Evolutionary conservation across 306 rosid species (phyloP), one percentile per base, ranked within the genome.

Genomic region (Vicia villosa): DNA sequence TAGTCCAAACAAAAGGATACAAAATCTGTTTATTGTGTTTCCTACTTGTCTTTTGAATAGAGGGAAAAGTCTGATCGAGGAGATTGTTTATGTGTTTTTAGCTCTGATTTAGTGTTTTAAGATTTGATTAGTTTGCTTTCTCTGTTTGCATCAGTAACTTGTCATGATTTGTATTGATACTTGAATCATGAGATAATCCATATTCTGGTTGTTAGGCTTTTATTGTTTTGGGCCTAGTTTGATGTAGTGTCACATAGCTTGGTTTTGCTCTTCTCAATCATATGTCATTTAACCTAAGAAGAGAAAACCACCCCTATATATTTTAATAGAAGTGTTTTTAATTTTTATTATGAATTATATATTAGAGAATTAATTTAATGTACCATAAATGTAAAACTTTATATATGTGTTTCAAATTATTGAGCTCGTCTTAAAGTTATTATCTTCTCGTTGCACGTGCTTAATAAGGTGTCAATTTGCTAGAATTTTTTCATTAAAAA

Each of bases 1-100:
- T 56, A 26, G 38, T 28, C 38, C 19, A 56, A 56, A 56, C 63
- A 56, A 28, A 56, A 56, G 40, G 20, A 56, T 56, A 26, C 19
- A 56, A 56, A 56, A 56, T 24, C 17, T 19, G 28, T 21, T 52
- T 0, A 56, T 24, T 24, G 17, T 51, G 2, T 51, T 28, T 56
- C 5, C 17, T 56, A 56, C 37, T 56, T 10, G 62, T 16, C 38
- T 56, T 56, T 56, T 26, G 62, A 56, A 28, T 56, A 26, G 38
- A 14, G 5, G 19, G 20, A 56, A 56, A 56, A 8, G 62, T 56
- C 5, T 12, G 20, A 13, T 28, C 19, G 11, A 13, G 38, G 62
- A 54, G 15, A 32, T 22, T 54, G 16, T 54, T 12, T 22, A 2
- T 52, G 9, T 54, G 60, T 50, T 50, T 54, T 54, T 54, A 22